A percentile compares a stretch with the other conserved stretches of the same genome.
Evolutionary conservation across 2,329 filamentous ascomycete species (phyloP).

Genomic region (Fusarium buharicum): DNA sequence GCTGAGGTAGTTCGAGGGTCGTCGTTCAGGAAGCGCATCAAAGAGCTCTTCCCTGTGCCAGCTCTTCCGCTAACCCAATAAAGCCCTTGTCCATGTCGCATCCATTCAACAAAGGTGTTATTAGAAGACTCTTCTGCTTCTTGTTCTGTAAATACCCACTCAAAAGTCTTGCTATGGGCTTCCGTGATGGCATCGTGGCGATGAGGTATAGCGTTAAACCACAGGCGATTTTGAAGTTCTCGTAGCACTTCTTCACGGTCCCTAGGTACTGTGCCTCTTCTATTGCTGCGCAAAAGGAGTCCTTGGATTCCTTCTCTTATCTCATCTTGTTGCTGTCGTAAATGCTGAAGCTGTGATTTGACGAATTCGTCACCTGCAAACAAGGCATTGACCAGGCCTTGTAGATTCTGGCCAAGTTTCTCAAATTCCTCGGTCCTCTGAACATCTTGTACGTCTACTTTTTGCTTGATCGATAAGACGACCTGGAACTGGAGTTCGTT

Average conservation of each 20-base stretch:
- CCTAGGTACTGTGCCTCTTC: not conserved
- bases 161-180: not conserved
- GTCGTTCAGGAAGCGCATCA: conserved; percentile 2
- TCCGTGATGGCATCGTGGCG: not conserved
- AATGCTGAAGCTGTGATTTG: not conserved
- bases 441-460: not conserved
- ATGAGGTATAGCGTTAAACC: conserved; percentile 1
- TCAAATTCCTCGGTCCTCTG: not conserved
- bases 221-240: not conserved
- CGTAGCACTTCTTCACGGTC: not conserved
- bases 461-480: not conserved
- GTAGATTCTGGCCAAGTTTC: not conserved
- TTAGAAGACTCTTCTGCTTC: not conserved
- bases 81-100: not conserved
- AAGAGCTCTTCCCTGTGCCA: not conserved
- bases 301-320: not conserved
- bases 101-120: not conserved
- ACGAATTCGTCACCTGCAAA: not conserved
- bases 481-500: conserved; percentile 1
- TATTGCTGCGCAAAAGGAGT: not conserved
- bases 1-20: not conserved
- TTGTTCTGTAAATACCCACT: not conserved
- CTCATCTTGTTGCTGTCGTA: not conserved
- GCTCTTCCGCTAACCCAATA: conserved; percentile 1
- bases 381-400: not conserved